These are phyloP conservation scores for Buddleja alternifolia DNA, from an alignment of 257 asterid species.

Conservation along the genomic window DNA sequence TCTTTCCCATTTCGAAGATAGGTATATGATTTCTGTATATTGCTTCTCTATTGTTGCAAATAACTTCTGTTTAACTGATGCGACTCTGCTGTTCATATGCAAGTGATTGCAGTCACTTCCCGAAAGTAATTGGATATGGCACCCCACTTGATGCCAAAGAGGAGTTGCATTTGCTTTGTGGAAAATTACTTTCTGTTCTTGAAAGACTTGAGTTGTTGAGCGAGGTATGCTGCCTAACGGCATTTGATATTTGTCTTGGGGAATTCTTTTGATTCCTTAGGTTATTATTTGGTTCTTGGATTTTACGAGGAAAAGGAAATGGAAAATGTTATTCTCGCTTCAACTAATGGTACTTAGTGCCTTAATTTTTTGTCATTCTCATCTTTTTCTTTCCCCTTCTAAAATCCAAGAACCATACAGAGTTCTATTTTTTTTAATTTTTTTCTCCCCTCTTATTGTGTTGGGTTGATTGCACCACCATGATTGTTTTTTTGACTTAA, in stretches of 20 bases:
- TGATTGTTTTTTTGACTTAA: background rate
- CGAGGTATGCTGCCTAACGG: slow-evolving; percentile 58
- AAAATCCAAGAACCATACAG: background rate
- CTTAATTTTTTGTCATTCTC: no score
- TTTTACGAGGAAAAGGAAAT: no score
- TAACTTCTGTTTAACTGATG: slow-evolving; percentile 18
- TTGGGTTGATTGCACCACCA: background rate
- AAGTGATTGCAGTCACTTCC: slow-evolving; percentile 36
- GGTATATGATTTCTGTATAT: slow-evolving; percentile 45
- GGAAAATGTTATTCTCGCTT: no score
- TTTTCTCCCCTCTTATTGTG: background rate
- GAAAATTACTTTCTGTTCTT: slow-evolving; percentile 61
- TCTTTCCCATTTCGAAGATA: slow-evolving; percentile 82
- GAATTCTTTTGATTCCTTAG: background rate
- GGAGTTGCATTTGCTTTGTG: slow-evolving; percentile 59
- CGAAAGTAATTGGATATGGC: slow-evolving; percentile 45
- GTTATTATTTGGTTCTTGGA: no score
- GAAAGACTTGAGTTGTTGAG: slow-evolving; percentile 80
- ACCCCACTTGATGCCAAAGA: slow-evolving; percentile 44
- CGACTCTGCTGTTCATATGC: slow-evolving; percentile 33
- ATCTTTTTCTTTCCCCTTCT: background rate
- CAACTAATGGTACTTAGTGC: no score
- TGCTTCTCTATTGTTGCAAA: background rate
- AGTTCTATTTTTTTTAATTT: no score
- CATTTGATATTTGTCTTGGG: background rate